phyloP scores from a whole-genome alignment of 306 rosid genomes.

The Begonia fuchsioides region DNA sequence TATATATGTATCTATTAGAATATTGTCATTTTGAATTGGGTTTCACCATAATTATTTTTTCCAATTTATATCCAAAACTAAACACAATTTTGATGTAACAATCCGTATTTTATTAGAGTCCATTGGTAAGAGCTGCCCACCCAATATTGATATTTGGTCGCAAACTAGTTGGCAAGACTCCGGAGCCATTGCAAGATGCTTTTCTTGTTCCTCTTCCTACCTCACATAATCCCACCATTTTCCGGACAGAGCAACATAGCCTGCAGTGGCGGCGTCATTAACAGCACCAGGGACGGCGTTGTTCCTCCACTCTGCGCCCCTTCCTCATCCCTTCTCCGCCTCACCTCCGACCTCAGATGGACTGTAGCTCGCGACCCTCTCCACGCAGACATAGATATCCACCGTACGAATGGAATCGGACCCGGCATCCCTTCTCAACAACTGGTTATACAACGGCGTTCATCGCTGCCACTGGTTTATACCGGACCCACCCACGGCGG shows the following conservation, averaged over 20 bases:
- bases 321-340: constrained; percentile 25
- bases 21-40: too few species aligned
- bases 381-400: constrained; percentile 31
- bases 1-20: too few species aligned
- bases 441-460: too few species aligned
- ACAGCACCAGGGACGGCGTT: constrained; percentile 47
- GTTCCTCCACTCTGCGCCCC: constrained; percentile 35
- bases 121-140: too few species aligned
- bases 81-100: too few species aligned
- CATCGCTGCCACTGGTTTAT: too few species aligned
- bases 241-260: constrained; percentile 99
- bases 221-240: constrained; percentile 4
- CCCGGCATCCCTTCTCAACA: constrained; percentile 34
- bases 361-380: constrained; percentile 63
- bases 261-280: constrained; percentile 59
- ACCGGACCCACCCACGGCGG: too few species aligned
- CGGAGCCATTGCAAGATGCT: not conserved
- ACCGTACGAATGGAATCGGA: constrained; percentile 20
- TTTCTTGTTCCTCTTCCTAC: constrained; percentile 4
- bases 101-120: too few species aligned
- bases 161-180: not conserved
- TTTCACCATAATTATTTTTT: too few species aligned
- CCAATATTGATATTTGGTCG: too few species aligned
- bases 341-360: constrained; percentile 42
- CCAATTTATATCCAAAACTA: too few species aligned